These are phyloP conservation scores for Ceratobasidium theobromae DNA, from an alignment of 1,284 basidiomycete species.

Conservation along the genomic window DNA sequence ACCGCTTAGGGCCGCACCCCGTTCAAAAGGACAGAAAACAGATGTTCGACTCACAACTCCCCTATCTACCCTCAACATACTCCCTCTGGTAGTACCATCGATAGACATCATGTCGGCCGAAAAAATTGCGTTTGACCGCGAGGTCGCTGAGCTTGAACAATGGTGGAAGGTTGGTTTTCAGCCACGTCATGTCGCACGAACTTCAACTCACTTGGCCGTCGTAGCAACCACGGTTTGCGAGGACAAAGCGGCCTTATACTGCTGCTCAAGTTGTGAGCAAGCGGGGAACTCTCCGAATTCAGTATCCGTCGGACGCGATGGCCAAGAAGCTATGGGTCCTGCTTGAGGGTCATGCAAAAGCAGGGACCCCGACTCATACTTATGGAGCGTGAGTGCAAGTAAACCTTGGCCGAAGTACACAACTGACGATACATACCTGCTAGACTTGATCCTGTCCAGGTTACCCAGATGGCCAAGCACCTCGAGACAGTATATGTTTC, in stretches of 20 bases:
- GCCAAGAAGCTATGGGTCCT: slow-evolving; percentile 86
- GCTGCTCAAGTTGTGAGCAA: slow-evolving; percentile 93
- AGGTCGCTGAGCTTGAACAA: slow-evolving; percentile 82
- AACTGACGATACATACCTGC: neutral
- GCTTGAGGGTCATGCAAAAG: slow-evolving; percentile 67
- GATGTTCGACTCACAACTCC: neutral
- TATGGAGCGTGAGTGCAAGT: slow-evolving; percentile 87
- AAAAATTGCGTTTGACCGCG: slow-evolving; percentile 64
- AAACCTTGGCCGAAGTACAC: neutral
- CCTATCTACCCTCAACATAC: neutral
- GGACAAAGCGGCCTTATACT: slow-evolving; percentile 86
- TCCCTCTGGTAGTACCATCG: neutral
- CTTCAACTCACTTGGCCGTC: neutral
- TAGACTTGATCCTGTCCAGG: slow-evolving; percentile 94
- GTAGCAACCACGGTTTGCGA: slow-evolving; percentile 82
- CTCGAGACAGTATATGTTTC: slow-evolving; percentile 65
- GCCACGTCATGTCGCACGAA: neutral
- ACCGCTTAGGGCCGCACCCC: slow-evolving; percentile 2
- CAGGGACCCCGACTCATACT: slow-evolving; percentile 82
- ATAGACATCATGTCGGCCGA: slow-evolving; percentile 37
- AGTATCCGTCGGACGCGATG: slow-evolving; percentile 83
- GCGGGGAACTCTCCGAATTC: slow-evolving; percentile 82
- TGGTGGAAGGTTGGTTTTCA: slow-evolving; percentile 84
- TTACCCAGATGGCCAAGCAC: slow-evolving; percentile 65
- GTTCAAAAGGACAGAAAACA: slow-evolving; percentile 17